phyloP scores from a whole-genome alignment of 73 alveolate species.

The Tetrahymena malaccensis region DNA sequence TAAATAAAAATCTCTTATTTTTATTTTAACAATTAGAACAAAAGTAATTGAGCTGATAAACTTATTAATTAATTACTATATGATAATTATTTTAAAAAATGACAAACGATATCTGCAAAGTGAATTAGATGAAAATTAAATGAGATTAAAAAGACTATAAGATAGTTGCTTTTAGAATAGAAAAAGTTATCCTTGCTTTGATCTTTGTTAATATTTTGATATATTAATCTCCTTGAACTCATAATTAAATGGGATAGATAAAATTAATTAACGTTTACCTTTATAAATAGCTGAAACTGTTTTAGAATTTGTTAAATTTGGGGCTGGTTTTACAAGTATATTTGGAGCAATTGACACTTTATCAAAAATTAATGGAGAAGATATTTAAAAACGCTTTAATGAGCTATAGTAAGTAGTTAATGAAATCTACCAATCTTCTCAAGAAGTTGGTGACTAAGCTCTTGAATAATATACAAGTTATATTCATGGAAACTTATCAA shows the following conservation, averaged over 20 bases:
- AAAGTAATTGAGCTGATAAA: not conserved
- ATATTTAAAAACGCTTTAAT: too few species aligned
- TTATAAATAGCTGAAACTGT: not conserved
- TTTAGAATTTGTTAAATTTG: not conserved
- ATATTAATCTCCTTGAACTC: too few species aligned
- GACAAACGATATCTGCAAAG: not conserved
- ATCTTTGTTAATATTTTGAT: too few species aligned
- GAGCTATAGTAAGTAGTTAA: not conserved
- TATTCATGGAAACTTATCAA: not conserved
- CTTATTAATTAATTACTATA: too few species aligned
- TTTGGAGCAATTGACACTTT: not conserved
- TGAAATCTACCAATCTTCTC: not conserved
- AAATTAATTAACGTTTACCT: not conserved
- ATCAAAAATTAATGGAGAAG: not conserved
- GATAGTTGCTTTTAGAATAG: not conserved
- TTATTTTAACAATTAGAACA: not conserved
- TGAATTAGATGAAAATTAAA: not conserved
- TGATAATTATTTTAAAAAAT: too few species aligned
- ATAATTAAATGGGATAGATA: not conserved
- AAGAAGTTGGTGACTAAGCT: not conserved
- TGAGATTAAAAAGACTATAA: too few species aligned
- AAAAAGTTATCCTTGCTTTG: not conserved
- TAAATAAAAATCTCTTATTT: too few species aligned
- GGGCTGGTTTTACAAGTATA: not conserved
- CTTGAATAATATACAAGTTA: not conserved